Percentiles rank a stretch among this genome's conserved stretches.
phyloP scores from a whole-genome alignment of 305 asterid species.

The Fraxinus latifolia region DNA sequence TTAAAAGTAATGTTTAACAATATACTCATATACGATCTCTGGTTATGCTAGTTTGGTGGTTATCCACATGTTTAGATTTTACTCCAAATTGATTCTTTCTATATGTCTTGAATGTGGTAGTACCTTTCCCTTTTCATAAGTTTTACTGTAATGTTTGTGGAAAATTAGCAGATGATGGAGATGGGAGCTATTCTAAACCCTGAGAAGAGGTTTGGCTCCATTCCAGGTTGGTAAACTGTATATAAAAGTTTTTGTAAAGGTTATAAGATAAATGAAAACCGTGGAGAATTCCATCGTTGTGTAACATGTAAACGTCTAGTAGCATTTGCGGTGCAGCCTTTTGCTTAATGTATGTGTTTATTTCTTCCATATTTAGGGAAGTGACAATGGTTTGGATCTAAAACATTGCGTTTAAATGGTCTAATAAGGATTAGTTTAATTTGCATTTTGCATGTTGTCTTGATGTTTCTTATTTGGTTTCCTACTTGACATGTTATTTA shows the following conservation, averaged over 20 bases:
- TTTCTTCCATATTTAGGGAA: neutral
- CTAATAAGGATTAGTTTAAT: neutral
- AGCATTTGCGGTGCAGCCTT: neutral
- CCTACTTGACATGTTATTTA: neutral
- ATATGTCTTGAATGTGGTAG: neutral
- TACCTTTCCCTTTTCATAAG: neutral
- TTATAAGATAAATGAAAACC: neutral
- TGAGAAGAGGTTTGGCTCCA: slow-evolving; percentile 50
- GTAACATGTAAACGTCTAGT: neutral
- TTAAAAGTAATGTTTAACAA: neutral
- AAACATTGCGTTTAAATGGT: neutral
- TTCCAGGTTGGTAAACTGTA: slow-evolving; percentile 59
- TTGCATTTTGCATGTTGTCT: neutral
- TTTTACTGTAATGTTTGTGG: neutral
- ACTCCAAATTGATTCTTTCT: neutral
- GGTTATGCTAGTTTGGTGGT: neutral
- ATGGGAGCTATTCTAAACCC: slow-evolving; percentile 34
- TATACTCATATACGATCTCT: neutral
- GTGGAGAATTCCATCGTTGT: neutral
- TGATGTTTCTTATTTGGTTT: neutral
- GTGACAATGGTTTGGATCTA: neutral
- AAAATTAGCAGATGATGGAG: slow-evolving; percentile 57
- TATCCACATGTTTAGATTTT: neutral
- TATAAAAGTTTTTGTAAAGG: neutral
- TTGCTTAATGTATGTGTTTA: neutral